These are phyloP conservation scores for Suillus subluteus DNA, from an alignment of 768 basidiomycete species.

Conservation along the genomic window DNA sequence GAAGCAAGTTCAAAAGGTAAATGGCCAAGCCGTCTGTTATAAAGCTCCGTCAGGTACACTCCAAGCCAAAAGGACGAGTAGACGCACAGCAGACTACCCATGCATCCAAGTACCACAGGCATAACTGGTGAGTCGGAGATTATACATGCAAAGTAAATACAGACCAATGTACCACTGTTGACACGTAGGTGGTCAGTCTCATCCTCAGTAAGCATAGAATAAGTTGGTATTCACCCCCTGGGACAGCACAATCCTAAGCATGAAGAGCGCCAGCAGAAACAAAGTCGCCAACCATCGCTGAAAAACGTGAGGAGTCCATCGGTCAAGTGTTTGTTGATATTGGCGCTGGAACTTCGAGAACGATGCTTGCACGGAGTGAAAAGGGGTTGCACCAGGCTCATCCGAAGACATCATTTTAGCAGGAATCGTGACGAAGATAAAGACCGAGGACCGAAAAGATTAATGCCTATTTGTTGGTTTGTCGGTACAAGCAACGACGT, in stretches of 20 bases:
- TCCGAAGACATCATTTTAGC: constrained; percentile 38
- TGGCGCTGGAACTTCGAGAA: constrained; percentile 61
- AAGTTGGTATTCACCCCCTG: constrained; percentile 74
- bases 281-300: constrained; percentile 86
- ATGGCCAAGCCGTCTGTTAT: constrained; percentile 84
- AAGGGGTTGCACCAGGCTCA: constrained; percentile 30
- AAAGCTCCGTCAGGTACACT: constrained; percentile 13
- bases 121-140: not conserved
- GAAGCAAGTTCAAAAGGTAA: constrained; percentile 92
- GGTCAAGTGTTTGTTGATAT: constrained; percentile 90
- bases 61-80: constrained; percentile 6
- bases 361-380: constrained; percentile 31
- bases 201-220: not conserved
- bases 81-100: constrained; percentile 69
- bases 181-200: constrained; percentile 18
- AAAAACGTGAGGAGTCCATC: constrained; percentile 87
- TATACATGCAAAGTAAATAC: constrained; percentile 27
- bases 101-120: not conserved
- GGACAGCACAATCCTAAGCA: constrained; percentile 81
- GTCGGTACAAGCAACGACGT: constrained; percentile 4
- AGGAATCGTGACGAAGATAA: constrained; percentile 13
- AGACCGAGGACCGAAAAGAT: constrained; percentile 8
- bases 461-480: constrained; percentile 12
- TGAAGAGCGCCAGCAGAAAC: constrained; percentile 73
- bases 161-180: constrained; percentile 89